Evolutionary conservation across 1,139 yeast genomes (phyloP), one percentile per base, ranked within the genome.

Genomic region (Zygosaccharomyces pseudobailii): DNA sequence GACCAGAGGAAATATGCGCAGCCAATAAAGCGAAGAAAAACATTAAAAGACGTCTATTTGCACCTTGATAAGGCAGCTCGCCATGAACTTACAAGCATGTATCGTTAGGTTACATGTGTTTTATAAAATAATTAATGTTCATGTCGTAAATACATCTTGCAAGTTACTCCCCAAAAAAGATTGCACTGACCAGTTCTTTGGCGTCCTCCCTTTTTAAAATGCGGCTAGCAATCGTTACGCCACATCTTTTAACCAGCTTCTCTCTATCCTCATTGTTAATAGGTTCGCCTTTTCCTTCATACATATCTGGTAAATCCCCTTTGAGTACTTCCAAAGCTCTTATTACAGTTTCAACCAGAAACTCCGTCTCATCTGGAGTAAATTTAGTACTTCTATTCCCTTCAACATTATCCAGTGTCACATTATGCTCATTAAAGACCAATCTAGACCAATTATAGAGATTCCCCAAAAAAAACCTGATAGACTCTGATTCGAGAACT

Each of bases 401-500:
- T 13, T 52, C 55, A 10, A 53, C 47, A 20, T 52, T 53, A 10
- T 57, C 58, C 22, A 57, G 41, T 1, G 58, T 53, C 40, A 52
- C 40, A 54, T 62, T 48, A 51, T 58, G 55, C 44, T 66, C 67
- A 34, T 65, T 69, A 36, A 75, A 62, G 1, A 85, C 84, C 52
- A 78, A 74, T 45, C 71, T 72, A 31, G 81, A 75, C 97, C 97
- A 92, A 51, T 84, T 80, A 56, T 82, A 79, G 54, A 90, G 69
- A 66, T 94, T 94, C 0, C 97, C 97, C 37, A 90, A 72, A 49
- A 94, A 74, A 42, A 92, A 84, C 54, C 96, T 79, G 33, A 92
- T 80, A 6, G 94, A 95, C 66, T 94, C 98, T 10, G 82, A 74
- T 2, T 97, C 98, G 65, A 94, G 71, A 25, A 85, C 87, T 50